Conservation (phyloP, 148 eudicot genomes). For the Chenopodium album region DNA sequence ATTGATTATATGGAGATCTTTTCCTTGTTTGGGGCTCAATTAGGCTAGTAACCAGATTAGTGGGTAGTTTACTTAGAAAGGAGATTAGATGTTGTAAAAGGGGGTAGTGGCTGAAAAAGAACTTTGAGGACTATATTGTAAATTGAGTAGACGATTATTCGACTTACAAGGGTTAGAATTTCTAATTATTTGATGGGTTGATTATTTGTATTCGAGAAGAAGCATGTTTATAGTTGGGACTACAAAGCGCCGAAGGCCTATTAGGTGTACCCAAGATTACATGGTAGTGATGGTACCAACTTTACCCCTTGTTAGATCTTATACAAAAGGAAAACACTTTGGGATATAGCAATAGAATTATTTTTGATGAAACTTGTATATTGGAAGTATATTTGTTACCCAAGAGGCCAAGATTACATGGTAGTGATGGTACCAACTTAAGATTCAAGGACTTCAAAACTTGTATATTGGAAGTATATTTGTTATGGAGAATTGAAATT, state of each 20-base stretch:
- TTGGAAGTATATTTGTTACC: too few species aligned
- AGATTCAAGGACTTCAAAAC: too few species aligned
- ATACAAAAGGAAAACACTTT: too few species aligned
- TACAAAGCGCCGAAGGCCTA: background rate
- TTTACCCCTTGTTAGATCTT: too few species aligned
- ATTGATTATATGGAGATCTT: background rate
- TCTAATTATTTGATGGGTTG: background rate
- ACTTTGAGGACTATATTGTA: background rate
- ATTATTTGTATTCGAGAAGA: background rate
- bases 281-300: too few species aligned
- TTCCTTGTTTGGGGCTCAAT: background rate
- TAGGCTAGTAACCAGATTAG: background rate
- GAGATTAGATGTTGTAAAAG: conserved; percentile 33
- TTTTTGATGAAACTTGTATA: too few species aligned
- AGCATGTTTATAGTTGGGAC: background rate
- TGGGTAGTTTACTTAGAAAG: background rate
- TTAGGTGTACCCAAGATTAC: too few species aligned
- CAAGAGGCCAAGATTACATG: too few species aligned
- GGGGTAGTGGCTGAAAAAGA: background rate
- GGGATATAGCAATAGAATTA: too few species aligned
- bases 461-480: too few species aligned
- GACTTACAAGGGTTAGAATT: background rate
- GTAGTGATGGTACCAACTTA: too few species aligned
- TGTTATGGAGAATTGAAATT: too few species aligned
- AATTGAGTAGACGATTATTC: background rate